Percentiles rank a stretch among this genome's conserved stretches.
Evolutionary conservation across 768 basidiomycete genomes (phyloP).

Genomic region (Serendipita sp.): DNA sequence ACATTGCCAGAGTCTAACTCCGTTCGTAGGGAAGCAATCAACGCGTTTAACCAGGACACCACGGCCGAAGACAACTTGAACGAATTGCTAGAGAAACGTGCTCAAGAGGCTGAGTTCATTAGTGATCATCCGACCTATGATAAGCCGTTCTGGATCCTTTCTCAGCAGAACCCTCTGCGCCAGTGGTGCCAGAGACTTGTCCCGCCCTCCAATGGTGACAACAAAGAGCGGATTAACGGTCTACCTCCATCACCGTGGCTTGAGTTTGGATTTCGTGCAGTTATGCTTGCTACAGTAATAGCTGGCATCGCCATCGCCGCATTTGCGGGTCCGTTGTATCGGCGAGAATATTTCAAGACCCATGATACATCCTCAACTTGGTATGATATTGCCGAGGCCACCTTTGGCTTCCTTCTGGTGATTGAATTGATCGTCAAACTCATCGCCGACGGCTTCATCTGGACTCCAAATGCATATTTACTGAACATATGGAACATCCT

Average conservation of each 20-base stretch:
- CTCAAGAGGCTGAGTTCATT: conserved; percentile 75
- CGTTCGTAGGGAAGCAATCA: conserved; percentile 43
- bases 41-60: conserved; percentile 40
- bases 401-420: conserved; percentile 54
- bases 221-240: conserved; percentile 66
- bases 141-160: conserved; percentile 76
- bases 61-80: conserved; percentile 42
- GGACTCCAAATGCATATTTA: conserved; percentile 83
- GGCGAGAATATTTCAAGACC: conserved; percentile 45
- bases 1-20: neutral
- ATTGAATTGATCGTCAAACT: conserved; percentile 80
- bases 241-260: conserved; percentile 42
- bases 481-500: conserved; percentile 84
- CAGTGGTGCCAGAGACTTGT: conserved; percentile 69
- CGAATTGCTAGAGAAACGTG: conserved; percentile 47
- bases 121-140: conserved; percentile 78
- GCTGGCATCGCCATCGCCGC: conserved; percentile 69
- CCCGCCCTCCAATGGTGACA: conserved; percentile 51
- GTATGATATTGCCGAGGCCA: conserved; percentile 71
- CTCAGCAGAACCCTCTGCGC: conserved; percentile 59
- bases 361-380: conserved; percentile 60
- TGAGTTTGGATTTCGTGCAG: conserved; percentile 55
- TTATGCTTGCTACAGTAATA: conserved; percentile 59
- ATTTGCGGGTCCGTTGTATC: conserved; percentile 71
- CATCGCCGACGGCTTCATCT: conserved; percentile 80